These are phyloP conservation scores for Pseudopyricularia cyperi DNA, from an alignment of 2,329 filamentous ascomycete species.

Conservation along the genomic window DNA sequence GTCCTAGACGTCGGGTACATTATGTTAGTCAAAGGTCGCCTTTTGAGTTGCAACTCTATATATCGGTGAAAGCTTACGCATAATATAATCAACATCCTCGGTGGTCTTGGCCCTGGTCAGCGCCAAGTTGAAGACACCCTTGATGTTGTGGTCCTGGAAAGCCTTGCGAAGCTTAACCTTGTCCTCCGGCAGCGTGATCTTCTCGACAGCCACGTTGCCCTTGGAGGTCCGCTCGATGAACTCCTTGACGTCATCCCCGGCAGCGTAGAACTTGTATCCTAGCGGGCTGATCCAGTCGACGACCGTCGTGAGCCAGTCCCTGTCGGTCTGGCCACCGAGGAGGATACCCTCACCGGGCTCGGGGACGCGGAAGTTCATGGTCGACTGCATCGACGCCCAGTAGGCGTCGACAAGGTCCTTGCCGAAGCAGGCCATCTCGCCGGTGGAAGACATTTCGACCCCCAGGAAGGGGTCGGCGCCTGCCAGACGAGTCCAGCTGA, in stretches of 20 bases:
- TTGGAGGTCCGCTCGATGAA: constrained; percentile 64
- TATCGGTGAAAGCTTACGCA: constrained; percentile 41
- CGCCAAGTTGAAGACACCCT: constrained; percentile 90
- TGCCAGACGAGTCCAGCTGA: constrained; percentile 96
- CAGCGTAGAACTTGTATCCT: constrained; percentile 89
- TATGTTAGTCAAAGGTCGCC: neutral
- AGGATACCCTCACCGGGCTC: constrained; percentile 91
- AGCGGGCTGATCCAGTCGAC: constrained; percentile 80
- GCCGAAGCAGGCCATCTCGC: constrained; percentile 98
- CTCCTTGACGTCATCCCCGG: constrained; percentile 66
- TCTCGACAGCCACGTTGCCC: constrained; percentile 59
- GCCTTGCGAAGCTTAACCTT: constrained; percentile 91
- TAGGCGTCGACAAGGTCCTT: constrained; percentile 94
- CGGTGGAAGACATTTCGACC: constrained; percentile 93
- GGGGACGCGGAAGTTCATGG: constrained; percentile 98
- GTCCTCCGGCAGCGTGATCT: constrained; percentile 94
- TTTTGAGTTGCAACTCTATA: neutral
- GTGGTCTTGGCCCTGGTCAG: constrained; percentile 70
- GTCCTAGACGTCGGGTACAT: constrained; percentile 13
- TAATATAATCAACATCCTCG: constrained; percentile 91
- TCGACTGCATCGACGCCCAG: constrained; percentile 91
- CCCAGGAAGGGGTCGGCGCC: constrained; percentile 95
- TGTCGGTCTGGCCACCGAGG: constrained; percentile 67
- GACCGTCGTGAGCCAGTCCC: constrained; percentile 61
- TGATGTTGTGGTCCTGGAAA: constrained; percentile 93